phyloP scores from a whole-genome alignment of 2,329 filamentous ascomycete genomes.

The Sodiomyces alkalinus region DNA sequence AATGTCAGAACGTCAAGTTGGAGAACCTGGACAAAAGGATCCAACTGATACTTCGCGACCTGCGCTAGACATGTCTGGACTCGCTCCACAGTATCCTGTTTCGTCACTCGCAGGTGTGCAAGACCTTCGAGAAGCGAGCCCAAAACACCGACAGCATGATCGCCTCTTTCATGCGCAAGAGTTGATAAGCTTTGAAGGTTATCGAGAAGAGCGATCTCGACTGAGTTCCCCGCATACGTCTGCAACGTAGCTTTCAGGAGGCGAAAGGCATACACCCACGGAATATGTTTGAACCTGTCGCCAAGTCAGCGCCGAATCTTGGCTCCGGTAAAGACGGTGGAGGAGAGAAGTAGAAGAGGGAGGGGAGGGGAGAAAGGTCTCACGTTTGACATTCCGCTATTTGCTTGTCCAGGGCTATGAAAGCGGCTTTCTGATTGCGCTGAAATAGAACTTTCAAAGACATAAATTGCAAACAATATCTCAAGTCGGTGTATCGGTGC shows the following conservation, averaged over 20 bases:
- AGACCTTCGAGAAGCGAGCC: slow-evolving; percentile 55
- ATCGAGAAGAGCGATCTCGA: slow-evolving; percentile 50
- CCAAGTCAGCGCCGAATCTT: background rate
- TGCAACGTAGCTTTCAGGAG: slow-evolving; percentile 58
- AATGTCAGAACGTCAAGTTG: slow-evolving; percentile 53
- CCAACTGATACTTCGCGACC: slow-evolving; percentile 54
- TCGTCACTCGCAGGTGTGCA: slow-evolving; percentile 48
- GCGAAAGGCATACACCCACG: slow-evolving; percentile 66
- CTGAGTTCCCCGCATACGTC: slow-evolving; percentile 41
- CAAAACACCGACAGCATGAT: slow-evolving; percentile 49
- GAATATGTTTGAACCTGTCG: slow-evolving; percentile 44
- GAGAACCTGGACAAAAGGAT: slow-evolving; percentile 45
- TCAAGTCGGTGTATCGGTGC: slow-evolving; percentile 48
- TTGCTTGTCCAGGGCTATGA: slow-evolving; percentile 55
- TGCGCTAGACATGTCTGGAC: slow-evolving; percentile 62
- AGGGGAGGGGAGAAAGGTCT: slow-evolving; percentile 13
- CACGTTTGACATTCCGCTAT: slow-evolving; percentile 54
- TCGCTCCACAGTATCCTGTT: slow-evolving; percentile 51
- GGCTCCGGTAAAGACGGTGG: too few species aligned
- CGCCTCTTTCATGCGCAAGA: slow-evolving; percentile 43
- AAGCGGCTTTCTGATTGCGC: slow-evolving; percentile 54
- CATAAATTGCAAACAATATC: slow-evolving; percentile 64
- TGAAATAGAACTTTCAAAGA: slow-evolving; percentile 56
- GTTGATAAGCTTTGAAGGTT: slow-evolving; percentile 49
- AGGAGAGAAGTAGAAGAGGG: too few species aligned